These are phyloP conservation scores for Saccharomycopsis guyanensis DNA, from an alignment of 805 yeast species.

Conservation along the genomic window DNA sequence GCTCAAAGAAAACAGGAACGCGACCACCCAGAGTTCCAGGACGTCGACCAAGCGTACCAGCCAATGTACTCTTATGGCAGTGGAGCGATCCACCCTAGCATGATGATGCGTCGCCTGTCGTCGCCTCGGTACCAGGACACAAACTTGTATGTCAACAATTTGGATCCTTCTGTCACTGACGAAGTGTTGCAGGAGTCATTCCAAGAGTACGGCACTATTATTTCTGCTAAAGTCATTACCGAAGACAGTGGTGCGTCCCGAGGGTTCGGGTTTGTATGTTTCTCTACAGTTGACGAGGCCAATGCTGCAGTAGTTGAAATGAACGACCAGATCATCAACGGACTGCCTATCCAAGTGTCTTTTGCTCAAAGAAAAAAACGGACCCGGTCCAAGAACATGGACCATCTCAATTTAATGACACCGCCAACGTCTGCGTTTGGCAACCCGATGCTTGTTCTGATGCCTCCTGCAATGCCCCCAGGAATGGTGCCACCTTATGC, in stretches of 20 bases:
- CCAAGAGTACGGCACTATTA: slow-evolving; percentile 40
- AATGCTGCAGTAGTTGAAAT: slow-evolving; percentile 59
- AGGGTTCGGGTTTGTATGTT: slow-evolving; percentile 81
- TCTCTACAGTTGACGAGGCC: slow-evolving; percentile 57
- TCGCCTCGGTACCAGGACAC: slow-evolving; percentile 47
- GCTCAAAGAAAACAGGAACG: slow-evolving; percentile 38
- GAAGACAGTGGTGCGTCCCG: slow-evolving; percentile 43
- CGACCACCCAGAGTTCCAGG: slow-evolving; percentile 11
- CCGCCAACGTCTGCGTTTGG: no score
- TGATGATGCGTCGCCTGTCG: not conserved
- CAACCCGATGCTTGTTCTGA: no score
- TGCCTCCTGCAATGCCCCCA: no score
- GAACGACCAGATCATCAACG: slow-evolving; percentile 46
- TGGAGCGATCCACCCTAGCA: not conserved
- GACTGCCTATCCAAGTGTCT: slow-evolving; percentile 55
- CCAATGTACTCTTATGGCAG: not conserved
- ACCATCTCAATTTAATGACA: no score
- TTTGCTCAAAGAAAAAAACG: slow-evolving; percentile 45
- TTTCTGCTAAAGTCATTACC: slow-evolving; percentile 50
- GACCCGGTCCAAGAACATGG: no score
- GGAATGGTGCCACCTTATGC: no score
- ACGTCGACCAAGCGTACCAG: not conserved
- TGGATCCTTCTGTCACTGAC: slow-evolving; percentile 50
- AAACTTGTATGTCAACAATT: slow-evolving; percentile 62
- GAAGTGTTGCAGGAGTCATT: slow-evolving; percentile 40